Evolutionary conservation across 1,284 basidiomycete genomes (phyloP).

Genomic region (Puccinia triticina): DNA sequence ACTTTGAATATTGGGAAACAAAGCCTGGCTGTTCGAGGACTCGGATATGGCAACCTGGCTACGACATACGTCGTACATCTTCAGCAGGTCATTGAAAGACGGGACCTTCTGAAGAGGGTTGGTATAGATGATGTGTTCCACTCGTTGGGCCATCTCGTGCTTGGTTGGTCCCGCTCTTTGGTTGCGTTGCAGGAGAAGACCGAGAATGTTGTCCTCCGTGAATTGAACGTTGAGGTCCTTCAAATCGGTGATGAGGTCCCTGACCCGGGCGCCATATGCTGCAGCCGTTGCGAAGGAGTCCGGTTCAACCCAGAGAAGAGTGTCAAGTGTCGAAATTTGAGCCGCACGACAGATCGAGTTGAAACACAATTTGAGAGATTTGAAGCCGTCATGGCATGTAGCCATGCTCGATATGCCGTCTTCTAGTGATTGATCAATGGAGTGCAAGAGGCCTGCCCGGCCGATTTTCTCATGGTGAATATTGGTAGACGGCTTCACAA

Average conservation of each 20-base stretch:
- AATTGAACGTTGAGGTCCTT: background rate
- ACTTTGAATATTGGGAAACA: too few species aligned
- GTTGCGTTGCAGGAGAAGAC: background rate
- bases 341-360: background rate
- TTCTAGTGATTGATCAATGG: background rate
- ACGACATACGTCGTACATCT: background rate
- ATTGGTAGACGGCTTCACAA: background rate
- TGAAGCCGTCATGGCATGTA: background rate
- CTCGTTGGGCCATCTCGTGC: background rate
- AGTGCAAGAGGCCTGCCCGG: background rate
- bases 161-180: background rate
- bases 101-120: background rate
- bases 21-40: background rate
- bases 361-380: background rate
- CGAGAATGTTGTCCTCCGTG: background rate
- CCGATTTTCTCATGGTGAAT: background rate
- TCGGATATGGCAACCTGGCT: background rate
- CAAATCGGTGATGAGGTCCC: background rate
- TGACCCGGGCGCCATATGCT: background rate
- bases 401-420: background rate
- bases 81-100: background rate
- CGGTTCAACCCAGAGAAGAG: background rate
- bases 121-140: background rate
- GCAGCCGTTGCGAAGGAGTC: background rate
- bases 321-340: background rate